phyloP scores from a whole-genome alignment of 176 grass and related monocot genomes.

The Ensete ventricosum region DNA sequence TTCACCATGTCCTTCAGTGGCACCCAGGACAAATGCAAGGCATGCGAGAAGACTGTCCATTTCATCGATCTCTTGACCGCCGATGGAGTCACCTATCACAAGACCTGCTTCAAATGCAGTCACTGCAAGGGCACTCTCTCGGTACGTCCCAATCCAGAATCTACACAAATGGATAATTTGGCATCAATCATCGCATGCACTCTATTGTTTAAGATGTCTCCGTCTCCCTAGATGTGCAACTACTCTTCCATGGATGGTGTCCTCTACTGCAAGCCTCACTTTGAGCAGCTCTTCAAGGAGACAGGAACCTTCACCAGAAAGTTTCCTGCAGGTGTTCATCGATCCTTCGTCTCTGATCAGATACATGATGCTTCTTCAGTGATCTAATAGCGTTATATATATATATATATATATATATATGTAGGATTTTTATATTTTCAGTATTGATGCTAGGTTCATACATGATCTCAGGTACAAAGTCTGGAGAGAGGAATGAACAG shows the following conservation, averaged over 20 bases:
- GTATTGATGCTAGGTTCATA: too few species aligned
- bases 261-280: slow-evolving; percentile 95
- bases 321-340: slow-evolving; percentile 24
- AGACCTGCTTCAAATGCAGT: slow-evolving; percentile 20
- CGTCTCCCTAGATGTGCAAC: slow-evolving; percentile 52
- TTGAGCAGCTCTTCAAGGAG: slow-evolving; percentile 99
- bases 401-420: too few species aligned
- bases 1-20: slow-evolving; percentile 86
- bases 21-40: slow-evolving; percentile 88
- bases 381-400: too few species aligned
- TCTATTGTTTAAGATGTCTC: neutral
- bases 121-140: slow-evolving; percentile 56
- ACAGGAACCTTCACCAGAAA: slow-evolving; percentile 89
- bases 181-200: too few species aligned
- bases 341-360: too few species aligned
- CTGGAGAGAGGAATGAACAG: neutral
- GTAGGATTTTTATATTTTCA: too few species aligned
- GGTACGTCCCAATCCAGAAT: slow-evolving; percentile 20
- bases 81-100: slow-evolving; percentile 24
- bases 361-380: too few species aligned
- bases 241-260: slow-evolving; percentile 97
- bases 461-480: neutral
- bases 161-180: too few species aligned
- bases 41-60: slow-evolving; percentile 89
- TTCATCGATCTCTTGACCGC: slow-evolving; percentile 91